A percentile compares a stretch with the other conserved stretches of the same genome.
Evolutionary conservation across 176 grass and related monocot genomes (phyloP).

Genomic region (Oryza meyeriana): DNA sequence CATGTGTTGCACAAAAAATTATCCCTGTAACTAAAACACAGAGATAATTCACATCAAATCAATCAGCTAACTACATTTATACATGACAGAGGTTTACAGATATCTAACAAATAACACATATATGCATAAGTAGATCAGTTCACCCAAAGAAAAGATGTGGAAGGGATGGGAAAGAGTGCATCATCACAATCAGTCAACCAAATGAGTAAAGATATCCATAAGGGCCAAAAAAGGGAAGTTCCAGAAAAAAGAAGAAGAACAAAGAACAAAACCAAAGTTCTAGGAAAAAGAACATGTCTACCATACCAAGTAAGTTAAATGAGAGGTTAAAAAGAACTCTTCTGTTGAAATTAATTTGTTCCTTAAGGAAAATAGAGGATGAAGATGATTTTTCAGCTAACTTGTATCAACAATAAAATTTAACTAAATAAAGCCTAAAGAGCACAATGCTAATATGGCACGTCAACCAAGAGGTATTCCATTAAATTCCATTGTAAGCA

Average conservation of each 20-base stretch:
- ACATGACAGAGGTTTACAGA: no score
- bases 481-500: neutral
- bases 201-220: neutral
- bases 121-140: no score
- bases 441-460: neutral
- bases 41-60: neutral
- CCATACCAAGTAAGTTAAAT: neutral
- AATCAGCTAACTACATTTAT: neutral
- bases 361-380: neutral
- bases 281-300: neutral
- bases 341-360: neutral
- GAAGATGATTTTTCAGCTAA: neutral
- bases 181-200: no score
- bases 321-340: neutral
- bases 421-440: neutral
- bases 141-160: no score
- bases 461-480: constrained; percentile 1
- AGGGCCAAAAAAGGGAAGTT: neutral
- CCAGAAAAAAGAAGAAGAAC: neutral
- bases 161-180: no score
- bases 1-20: neutral
- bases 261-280: neutral
- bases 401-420: neutral
- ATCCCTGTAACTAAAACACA: neutral
- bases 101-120: no score